Evolutionary conservation across 805 yeast genomes (phyloP).

Genomic region (Metschnikowia arizonensis): DNA sequence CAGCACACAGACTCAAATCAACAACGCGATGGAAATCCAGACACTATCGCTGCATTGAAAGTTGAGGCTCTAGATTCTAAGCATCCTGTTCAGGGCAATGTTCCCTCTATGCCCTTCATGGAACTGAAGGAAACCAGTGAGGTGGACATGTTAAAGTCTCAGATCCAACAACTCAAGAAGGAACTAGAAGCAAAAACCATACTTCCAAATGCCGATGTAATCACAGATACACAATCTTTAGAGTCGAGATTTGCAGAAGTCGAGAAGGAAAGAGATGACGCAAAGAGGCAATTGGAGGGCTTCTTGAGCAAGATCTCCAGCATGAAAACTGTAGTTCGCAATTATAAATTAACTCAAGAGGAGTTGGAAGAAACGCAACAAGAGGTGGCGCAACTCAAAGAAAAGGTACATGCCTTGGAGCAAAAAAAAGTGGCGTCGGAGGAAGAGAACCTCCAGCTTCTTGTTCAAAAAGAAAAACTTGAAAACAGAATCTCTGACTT

Average conservation of each 20-base stretch:
- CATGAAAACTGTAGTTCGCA: slow-evolving; percentile 67
- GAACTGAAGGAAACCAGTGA: neutral
- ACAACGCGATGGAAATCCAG: neutral
- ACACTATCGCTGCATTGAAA: neutral
- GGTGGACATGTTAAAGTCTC: neutral
- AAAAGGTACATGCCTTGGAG: slow-evolving; percentile 32
- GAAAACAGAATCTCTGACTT: slow-evolving; percentile 36
- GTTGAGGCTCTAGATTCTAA: neutral
- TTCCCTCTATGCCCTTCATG: neutral
- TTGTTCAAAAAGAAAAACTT: slow-evolving; percentile 40
- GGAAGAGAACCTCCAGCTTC: slow-evolving; percentile 4
- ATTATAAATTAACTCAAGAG: slow-evolving; percentile 66
- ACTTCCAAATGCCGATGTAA: neutral
- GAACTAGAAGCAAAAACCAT: slow-evolving; percentile 5
- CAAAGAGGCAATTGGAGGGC: slow-evolving; percentile 57
- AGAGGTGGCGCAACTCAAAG: slow-evolving; percentile 8
- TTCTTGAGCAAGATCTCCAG: slow-evolving; percentile 61
- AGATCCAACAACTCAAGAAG: slow-evolving; percentile 3
- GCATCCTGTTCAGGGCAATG: neutral
- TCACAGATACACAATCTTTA: neutral
- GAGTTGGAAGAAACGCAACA: slow-evolving; percentile 46
- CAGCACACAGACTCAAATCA: neutral
- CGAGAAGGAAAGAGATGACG: slow-evolving; percentile 48
- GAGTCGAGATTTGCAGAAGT: slow-evolving; percentile 12
- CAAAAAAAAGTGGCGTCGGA: slow-evolving; percentile 13